phyloP scores from a whole-genome alignment of 1,284 basidiomycete genomes.

The Schizophyllum amplum region DNA sequence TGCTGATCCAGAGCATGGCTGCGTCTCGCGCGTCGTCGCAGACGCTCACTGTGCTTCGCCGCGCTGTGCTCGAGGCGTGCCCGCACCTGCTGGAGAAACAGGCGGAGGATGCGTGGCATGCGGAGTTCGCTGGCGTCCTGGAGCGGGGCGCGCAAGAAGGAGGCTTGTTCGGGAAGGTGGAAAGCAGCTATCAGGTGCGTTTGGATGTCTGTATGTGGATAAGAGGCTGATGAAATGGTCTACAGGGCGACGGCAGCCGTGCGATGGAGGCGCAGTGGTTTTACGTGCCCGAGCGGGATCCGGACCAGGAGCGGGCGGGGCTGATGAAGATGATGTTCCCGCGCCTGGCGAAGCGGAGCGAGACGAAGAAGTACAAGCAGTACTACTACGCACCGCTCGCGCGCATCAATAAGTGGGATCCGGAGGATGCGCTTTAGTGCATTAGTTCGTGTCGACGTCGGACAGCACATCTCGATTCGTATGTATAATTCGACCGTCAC shows the following conservation, averaged over 20 bases:
- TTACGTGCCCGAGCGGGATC: conserved; percentile 63
- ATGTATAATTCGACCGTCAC: neutral
- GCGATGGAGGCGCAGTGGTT: conserved; percentile 72
- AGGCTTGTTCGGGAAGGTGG: conserved; percentile 43
- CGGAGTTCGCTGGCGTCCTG: neutral
- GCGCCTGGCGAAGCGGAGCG: conserved; percentile 58
- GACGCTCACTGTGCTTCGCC: conserved; percentile 44
- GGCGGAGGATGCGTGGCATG: neutral
- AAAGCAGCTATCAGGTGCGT: conserved; percentile 25
- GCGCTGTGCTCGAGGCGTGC: neutral
- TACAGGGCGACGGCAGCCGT: conserved; percentile 41
- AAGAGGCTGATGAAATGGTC: conserved; percentile 3
- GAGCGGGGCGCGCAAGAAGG: neutral
- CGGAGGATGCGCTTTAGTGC: conserved; percentile 27
- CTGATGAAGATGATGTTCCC: conserved; percentile 66
- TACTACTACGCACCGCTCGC: conserved; percentile 68
- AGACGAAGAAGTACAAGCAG: conserved; percentile 74
- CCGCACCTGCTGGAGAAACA: neutral
- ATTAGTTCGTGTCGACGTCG: neutral
- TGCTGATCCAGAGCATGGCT: conserved; percentile 67
- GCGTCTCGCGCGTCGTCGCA: conserved; percentile 63
- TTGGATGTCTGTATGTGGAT: conserved; percentile 1
- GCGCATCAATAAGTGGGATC: conserved; percentile 57
- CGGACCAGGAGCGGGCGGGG: conserved; percentile 58
- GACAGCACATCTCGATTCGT: neutral